A percentile compares a stretch with the other conserved stretches of the same genome.
Conservation (phyloP, 352 stramenopile genomes). For the Phytophthora capsici region DNA sequence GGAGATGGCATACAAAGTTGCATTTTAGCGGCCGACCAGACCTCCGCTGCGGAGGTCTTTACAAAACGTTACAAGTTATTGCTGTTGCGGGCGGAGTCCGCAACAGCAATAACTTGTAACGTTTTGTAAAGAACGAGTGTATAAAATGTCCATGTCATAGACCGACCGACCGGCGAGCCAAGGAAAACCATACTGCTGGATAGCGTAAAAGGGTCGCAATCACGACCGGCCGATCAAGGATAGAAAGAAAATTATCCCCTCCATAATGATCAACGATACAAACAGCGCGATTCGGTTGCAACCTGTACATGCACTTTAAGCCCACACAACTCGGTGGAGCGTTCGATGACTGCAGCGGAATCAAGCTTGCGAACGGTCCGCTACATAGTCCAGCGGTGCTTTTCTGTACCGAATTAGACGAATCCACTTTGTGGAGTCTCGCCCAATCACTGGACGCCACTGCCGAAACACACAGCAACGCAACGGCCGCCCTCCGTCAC, state of each 20-base stretch:
- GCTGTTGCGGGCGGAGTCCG: no score
- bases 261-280: slow-evolving; percentile 4
- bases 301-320: background rate
- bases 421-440: background rate
- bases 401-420: no score
- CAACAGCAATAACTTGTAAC: slow-evolving; percentile 34
- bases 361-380: background rate
- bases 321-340: background rate
- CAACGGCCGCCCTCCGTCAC: slow-evolving; percentile 24
- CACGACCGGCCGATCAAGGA: slow-evolving; percentile 15
- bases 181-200: background rate
- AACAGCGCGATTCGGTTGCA: background rate
- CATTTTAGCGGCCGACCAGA: slow-evolving; percentile 25
- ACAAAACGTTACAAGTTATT: slow-evolving; percentile 26
- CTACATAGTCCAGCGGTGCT: no score
- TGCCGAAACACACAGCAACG: slow-evolving; percentile 19
- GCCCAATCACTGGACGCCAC: slow-evolving; percentile 1
- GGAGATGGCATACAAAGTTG: slow-evolving; percentile 7
- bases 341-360: background rate
- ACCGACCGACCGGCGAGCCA: slow-evolving; percentile 2
- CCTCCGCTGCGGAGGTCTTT: no score
- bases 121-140: slow-evolving; percentile 5
- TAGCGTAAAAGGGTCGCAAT: background rate
- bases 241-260: background rate
- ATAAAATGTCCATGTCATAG: background rate